Evolutionary conservation across 192 early-diverging fungal genomes (phyloP), one percentile per base, ranked within the genome.

Genomic region (Linnemannia schmuckeri): DNA sequence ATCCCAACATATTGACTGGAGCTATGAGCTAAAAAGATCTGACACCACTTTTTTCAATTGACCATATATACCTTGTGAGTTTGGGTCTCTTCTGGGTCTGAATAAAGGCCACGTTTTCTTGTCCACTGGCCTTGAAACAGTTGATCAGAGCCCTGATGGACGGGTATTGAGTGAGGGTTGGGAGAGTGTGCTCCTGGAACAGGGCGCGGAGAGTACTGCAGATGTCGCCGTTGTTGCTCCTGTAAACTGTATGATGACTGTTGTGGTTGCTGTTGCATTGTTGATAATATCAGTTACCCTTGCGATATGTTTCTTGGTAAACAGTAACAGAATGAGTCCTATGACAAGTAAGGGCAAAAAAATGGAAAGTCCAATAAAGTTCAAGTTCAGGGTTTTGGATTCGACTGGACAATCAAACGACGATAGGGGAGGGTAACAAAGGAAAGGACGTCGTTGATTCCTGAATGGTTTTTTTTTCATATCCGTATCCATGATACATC

Each of bases 81-180:
- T 30, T 30, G 30, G 24, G 61, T 66, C 27, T 66, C 61, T 33
- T 66, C 61, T 66, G 61, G 30, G 24, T 41, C 70, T 71, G 37
- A 42, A 42, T 38, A 71, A 41, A 52, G 17, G 27, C 72, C 54
- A 73, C 79, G 70, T 47, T 80, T 80, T 49, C 44, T 80, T 73
- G 79, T 9, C 79, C 79, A 74, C 30, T 57, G 71, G 38, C 40
- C 72, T 30, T 72, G 33, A 15, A 72, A 42, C 41, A 22, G 13
- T 33, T 33, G 61, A 66, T 66, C 61, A 66, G 61, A 66, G 61
- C 27, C 27, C 35, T 71, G 70, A 35, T 38, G 47, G 9, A 17
- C 24, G n/a, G 46, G 9, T 72, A 49, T 38, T 10, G 46, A 37
- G 41, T 18, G 55, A 63, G 17, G 55, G 15, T 37, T 75, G 52